Conservation (phyloP, 345 rosid species). For the Salix caprea region DNA sequence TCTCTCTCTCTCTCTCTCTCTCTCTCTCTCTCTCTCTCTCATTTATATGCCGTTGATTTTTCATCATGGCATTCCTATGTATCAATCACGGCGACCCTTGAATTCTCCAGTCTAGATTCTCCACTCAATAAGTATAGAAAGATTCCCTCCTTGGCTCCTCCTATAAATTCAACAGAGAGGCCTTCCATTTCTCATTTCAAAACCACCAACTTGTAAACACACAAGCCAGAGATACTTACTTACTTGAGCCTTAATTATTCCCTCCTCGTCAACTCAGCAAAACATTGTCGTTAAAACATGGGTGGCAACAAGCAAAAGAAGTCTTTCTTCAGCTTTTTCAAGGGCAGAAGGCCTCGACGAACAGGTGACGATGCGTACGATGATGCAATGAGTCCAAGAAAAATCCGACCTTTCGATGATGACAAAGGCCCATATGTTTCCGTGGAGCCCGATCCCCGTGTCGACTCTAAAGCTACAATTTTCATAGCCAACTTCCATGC, state of each 20-base stretch:
- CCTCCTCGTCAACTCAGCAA: neutral
- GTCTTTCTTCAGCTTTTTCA: conserved; percentile 36
- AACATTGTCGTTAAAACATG: conserved; percentile 9
- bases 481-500: conserved; percentile 57
- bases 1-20: neutral
- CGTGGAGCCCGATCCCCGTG: conserved; percentile 42
- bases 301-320: conserved; percentile 36
- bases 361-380: conserved; percentile 17
- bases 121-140: neutral
- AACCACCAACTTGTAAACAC: neutral
- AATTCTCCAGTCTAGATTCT: conserved; percentile 5
- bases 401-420: conserved; percentile 33
- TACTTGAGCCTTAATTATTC: neutral
- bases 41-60: neutral
- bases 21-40: neutral
- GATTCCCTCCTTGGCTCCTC: neutral
- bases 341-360: conserved; percentile 29
- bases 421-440: conserved; percentile 22
- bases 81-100: neutral
- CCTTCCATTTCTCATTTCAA: neutral
- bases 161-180: conserved; percentile 5
- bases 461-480: conserved; percentile 37
- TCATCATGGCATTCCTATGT: neutral
- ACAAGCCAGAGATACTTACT: neutral
- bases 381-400: conserved; percentile 9